A percentile compares a stretch with the other conserved stretches of the same genome.
Evolutionary conservation across 768 basidiomycete species (phyloP).

Genomic region (Lactarius quietus): DNA sequence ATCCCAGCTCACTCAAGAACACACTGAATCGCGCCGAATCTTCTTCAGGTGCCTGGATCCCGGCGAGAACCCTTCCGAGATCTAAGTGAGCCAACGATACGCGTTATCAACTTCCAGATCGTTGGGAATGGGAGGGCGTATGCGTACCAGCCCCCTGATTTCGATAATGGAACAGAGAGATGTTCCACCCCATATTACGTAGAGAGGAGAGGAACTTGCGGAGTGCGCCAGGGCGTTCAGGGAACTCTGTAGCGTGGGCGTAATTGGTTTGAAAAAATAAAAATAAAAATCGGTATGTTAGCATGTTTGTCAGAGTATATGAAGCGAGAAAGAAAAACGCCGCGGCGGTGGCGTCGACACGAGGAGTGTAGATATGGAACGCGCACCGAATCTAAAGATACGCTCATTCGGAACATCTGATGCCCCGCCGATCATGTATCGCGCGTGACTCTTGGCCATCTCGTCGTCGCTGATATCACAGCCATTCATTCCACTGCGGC

Average conservation of each 20-base stretch:
- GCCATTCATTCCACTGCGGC: conserved; percentile 70
- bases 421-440: conserved; percentile 93
- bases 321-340: no score
- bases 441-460: conserved; percentile 88
- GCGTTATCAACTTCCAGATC: neutral
- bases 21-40: conserved; percentile 65
- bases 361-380: neutral
- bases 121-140: neutral
- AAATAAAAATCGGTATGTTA: no score
- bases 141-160: conserved; percentile 92
- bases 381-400: conserved; percentile 86
- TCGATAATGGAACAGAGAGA: conserved; percentile 95
- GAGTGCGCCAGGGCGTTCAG: conserved; percentile 89
- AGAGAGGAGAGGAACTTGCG: conserved; percentile 85
- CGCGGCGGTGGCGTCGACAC: neutral
- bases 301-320: no score
- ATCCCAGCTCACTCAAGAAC: conserved; percentile 80
- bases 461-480: conserved; percentile 93
- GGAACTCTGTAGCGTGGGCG: conserved; percentile 65
- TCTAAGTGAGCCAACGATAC: conserved; percentile 45
- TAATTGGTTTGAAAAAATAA: no score
- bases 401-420: conserved; percentile 77
- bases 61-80: conserved; percentile 88
- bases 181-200: conserved; percentile 79
- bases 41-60: conserved; percentile 80